A percentile compares a stretch with the other conserved stretches of the same genome.
Conservation (phyloP, 192 early-diverging fungal species). For the Coemansia javaensis region DNA sequence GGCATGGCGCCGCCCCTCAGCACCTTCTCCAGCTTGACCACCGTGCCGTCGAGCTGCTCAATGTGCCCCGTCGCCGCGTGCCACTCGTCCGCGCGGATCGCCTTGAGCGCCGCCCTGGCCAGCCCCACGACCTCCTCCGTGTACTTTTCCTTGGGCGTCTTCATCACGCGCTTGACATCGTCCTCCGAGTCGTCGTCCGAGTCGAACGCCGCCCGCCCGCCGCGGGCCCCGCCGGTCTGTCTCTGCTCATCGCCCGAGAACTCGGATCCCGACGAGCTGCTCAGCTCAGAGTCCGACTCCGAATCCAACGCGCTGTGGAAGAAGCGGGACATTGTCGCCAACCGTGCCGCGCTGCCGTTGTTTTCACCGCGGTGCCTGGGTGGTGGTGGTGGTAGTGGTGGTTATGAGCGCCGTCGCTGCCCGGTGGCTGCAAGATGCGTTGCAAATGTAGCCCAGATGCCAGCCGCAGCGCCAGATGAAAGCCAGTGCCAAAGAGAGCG, state of each 20-base stretch:
- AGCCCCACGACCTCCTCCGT: slow-evolving; percentile 73
- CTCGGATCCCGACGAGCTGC: slow-evolving; percentile 56
- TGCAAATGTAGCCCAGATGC: too few relatives aligned
- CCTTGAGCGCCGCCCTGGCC: slow-evolving; percentile 64
- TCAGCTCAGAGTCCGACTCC: slow-evolving; percentile 62
- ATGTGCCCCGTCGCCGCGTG: slow-evolving; percentile 61
- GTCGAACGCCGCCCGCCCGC: slow-evolving; percentile 45
- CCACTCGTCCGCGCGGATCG: slow-evolving; percentile 88
- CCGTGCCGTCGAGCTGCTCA: slow-evolving; percentile 72
- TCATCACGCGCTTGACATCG: slow-evolving; percentile 69
- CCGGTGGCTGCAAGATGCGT: too few relatives aligned
- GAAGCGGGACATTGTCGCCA: slow-evolving; percentile 72
- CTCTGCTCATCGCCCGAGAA: slow-evolving; percentile 54
- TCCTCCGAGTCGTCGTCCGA: slow-evolving; percentile 61
- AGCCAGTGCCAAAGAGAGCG: too few relatives aligned
- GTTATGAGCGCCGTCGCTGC: too few relatives aligned
- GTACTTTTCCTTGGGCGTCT: slow-evolving; percentile 75
- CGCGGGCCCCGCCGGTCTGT: slow-evolving; percentile 20
- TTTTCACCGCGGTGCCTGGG: too few relatives aligned
- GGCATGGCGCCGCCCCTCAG: slow-evolving; percentile 28
- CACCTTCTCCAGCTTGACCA: slow-evolving; percentile 53
- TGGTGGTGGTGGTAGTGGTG: too few relatives aligned
- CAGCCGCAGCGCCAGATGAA: too few relatives aligned
- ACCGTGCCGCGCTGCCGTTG: too few relatives aligned
- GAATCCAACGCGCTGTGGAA: slow-evolving; percentile 66